phyloP scores from a whole-genome alignment of 495 filamentous ascomycete genomes.

The Penicillium bovifimosum region DNA sequence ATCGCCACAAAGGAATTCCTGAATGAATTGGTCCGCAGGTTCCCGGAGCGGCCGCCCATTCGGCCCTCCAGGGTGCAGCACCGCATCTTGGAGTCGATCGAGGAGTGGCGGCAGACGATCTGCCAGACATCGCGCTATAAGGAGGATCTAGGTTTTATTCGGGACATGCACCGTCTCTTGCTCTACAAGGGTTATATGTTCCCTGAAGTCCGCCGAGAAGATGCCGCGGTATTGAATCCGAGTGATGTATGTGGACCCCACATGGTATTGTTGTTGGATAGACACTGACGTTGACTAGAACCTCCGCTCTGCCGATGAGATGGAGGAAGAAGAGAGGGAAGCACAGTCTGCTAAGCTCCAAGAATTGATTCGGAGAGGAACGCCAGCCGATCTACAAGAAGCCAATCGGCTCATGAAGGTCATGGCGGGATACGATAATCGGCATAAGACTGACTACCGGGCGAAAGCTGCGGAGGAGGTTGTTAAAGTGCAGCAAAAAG shows the following conservation, averaged over 20 bases:
- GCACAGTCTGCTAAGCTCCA: conserved; percentile 96
- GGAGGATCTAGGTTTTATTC: conserved; percentile 91
- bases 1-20: conserved; percentile 98
- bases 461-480: conserved; percentile 97
- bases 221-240: conserved; percentile 95
- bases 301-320: conserved; percentile 93
- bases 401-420: conserved; percentile 97
- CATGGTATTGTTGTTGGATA: neutral
- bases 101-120: conserved; percentile 97
- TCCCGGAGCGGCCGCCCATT: conserved; percentile 87
- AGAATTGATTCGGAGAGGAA: conserved; percentile 87
- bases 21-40: conserved; percentile 94
- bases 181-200: conserved; percentile 97
- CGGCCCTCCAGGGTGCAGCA: conserved; percentile 81
- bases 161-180: conserved; percentile 94
- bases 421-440: conserved; percentile 94
- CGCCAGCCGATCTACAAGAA: conserved; percentile 88
- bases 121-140: conserved; percentile 96
- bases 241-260: conserved; percentile 70
- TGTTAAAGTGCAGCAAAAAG: conserved; percentile 85
- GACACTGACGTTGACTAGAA: conserved; percentile 55
- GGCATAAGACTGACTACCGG: conserved; percentile 93
- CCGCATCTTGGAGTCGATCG: conserved; percentile 91
- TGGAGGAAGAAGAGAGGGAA: conserved; percentile 94
- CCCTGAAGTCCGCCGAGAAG: conserved; percentile 83